Percentiles rank a stretch among this genome's conserved stretches.
Conservation (phyloP, 2,329 filamentous ascomycete species). For the Ceratocystis cacaofunesta region DNA sequence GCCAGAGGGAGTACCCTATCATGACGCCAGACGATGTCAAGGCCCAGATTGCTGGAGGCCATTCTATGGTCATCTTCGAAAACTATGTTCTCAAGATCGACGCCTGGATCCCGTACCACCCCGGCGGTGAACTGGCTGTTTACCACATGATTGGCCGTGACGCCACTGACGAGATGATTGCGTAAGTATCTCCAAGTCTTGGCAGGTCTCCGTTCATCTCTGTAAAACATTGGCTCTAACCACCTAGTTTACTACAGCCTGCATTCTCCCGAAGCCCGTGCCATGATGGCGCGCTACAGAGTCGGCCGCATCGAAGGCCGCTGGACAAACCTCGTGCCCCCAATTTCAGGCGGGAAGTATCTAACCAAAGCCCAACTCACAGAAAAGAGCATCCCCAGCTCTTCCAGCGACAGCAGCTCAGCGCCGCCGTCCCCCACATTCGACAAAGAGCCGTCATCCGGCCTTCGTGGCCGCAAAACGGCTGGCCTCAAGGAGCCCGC, state of each 20-base stretch:
- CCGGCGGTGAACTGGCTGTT: constrained; percentile 82
- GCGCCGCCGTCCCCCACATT: constrained; percentile 36
- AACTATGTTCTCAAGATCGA: constrained; percentile 74
- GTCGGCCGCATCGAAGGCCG: constrained; percentile 67
- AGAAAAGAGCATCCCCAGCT: constrained; percentile 17
- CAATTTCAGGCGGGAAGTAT: constrained; percentile 79
- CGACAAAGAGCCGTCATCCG: constrained; percentile 24
- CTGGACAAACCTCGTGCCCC: constrained; percentile 81
- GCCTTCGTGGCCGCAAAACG: constrained; percentile 11
- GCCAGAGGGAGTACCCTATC: constrained; percentile 23
- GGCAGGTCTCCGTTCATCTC: not conserved
- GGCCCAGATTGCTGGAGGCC: constrained; percentile 66
- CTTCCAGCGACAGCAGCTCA: constrained; percentile 40
- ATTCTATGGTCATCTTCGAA: constrained; percentile 66
- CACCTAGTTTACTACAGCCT: constrained; percentile 36
- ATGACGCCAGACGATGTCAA: constrained; percentile 37
- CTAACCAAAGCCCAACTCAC: constrained; percentile 20
- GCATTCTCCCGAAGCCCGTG: constrained; percentile 63
- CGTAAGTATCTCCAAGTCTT: constrained; percentile 39
- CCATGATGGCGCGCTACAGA: constrained; percentile 65
- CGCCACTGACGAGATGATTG: constrained; percentile 86
- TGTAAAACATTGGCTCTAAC: constrained; percentile 16
- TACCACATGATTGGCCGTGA: constrained; percentile 86
- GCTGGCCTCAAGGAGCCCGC: not conserved
- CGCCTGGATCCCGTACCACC: constrained; percentile 77